Evolutionary conservation across 2,329 filamentous ascomycete species (phyloP), one percentile per base, ranked within the genome.

Genomic region (Xylogone sp.): DNA sequence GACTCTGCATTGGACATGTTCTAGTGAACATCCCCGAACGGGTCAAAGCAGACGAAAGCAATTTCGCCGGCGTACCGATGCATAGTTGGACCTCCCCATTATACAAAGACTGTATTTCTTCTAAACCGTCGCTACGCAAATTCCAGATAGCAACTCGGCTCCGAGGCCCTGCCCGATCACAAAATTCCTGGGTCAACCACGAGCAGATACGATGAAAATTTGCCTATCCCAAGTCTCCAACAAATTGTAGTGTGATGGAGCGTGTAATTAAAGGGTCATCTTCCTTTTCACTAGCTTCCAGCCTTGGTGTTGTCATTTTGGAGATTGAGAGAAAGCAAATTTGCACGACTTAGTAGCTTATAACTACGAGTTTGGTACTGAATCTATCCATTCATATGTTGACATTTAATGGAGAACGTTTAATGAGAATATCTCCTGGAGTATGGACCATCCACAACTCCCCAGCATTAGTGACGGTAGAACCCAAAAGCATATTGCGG

Each of bases 251-350:
- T 9, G 50, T 49, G 10, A 52, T 27, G 21, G 50, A 52, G n/a
- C 50, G 46, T 21, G 27, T 21, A 46, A 52, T 52, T 31, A 46
- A 52, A 7, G 49, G 49, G 10, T 51, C 49, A 31, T 19, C 55
- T 54, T 46, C 58, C 13, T 39, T 48, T 51, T 53, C 58, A 56
- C 1, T 49, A 51, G 27, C 48, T 53, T 16, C 59, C 55, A 21
- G 59, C 58, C 6, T 21, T 51, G 42, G 88, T 86, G 45, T 74
- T 75, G 10, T 86, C 71, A 27, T 69, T 31, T 31, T 13, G 7
- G 8, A 31, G 27, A 8, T 13, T 31, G 8, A 31, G 13, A 31
- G 27, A 31, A 31, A 31, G 27, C 27, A 31, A 31, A 31, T 13
- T 7, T 13, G 8, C 13, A 31, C 13, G 27, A 13, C 13, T 31